Conservation (phyloP, 176 grass and related monocot species). For the Oryza meridionalis region DNA sequence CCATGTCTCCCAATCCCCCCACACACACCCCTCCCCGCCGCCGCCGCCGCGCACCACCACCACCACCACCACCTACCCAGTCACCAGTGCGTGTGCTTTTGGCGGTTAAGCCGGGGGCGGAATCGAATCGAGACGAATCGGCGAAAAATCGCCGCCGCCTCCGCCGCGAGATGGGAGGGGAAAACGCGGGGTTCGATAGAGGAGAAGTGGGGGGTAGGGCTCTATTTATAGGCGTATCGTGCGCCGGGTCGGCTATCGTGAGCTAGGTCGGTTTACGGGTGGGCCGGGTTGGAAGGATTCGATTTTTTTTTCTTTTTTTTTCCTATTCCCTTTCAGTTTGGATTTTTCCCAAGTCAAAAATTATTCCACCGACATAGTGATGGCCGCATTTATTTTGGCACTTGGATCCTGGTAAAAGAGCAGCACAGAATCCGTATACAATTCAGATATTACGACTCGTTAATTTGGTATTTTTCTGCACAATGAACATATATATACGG, state of each 20-base stretch:
- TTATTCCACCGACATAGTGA: too few species aligned
- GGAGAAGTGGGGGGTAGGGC: constrained; percentile 18
- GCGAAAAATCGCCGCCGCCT: constrained; percentile 3
- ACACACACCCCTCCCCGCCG: background rate
- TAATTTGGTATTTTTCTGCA: too few species aligned
- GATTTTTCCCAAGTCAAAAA: too few species aligned
- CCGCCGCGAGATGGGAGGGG: background rate
- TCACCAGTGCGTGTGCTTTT: background rate
- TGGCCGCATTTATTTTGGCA: too few species aligned
- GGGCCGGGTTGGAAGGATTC: too few species aligned
- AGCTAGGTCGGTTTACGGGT: background rate
- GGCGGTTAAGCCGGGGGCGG: background rate
- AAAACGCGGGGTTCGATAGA: constrained; percentile 33
- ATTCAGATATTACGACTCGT: too few species aligned
- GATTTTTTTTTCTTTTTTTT: too few species aligned
- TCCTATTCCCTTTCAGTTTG: too few species aligned
- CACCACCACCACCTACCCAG: background rate
- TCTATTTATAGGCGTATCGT: constrained; percentile 58
- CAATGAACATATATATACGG: too few species aligned
- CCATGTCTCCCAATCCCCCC: constrained; percentile 46
- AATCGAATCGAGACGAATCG: background rate
- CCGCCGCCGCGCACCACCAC: constrained; percentile 3
- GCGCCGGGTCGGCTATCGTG: constrained; percentile 31
- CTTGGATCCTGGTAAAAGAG: too few species aligned
- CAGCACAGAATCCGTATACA: too few species aligned